These are phyloP conservation scores for Phaeosphaeriaceae sp. DNA, from an alignment of 2,329 filamentous ascomycete species.

Conservation along the genomic window DNA sequence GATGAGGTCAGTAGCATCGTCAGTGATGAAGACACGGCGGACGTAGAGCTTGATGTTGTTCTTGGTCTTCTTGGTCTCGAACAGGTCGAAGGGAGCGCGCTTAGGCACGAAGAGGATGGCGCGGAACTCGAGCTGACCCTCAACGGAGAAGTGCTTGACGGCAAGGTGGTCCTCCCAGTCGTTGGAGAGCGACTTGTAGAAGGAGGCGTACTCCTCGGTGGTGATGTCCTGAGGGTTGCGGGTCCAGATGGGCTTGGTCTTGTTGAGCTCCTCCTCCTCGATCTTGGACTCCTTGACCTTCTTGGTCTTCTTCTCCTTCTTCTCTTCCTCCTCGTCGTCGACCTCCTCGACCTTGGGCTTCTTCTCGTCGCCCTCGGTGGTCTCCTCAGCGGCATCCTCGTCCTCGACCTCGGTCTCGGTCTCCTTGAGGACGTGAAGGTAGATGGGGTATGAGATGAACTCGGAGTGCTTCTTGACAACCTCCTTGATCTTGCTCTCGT, in stretches of 20 bases:
- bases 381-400: slow-evolving; percentile 78
- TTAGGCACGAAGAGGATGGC: slow-evolving; percentile 99
- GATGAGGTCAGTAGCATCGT: slow-evolving; percentile 98
- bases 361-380: slow-evolving; percentile 81
- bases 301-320: slow-evolving; percentile 98
- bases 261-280: slow-evolving; percentile 99
- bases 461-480: slow-evolving; percentile 99
- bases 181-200: slow-evolving; percentile 99
- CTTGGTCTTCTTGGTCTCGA: slow-evolving; percentile 99
- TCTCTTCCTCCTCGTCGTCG: slow-evolving; percentile 80
- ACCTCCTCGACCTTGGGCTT: slow-evolving; percentile 96
- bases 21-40: slow-evolving; percentile 99
- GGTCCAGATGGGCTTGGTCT: slow-evolving; percentile 99
- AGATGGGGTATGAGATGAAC: slow-evolving; percentile 99
- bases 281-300: slow-evolving; percentile 99
- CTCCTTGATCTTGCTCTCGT: slow-evolving; percentile 99
- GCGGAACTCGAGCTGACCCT: slow-evolving; percentile 99
- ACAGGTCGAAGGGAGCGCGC: slow-evolving; percentile 98
- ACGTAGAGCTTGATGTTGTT: slow-evolving; percentile 99
- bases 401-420: slow-evolving; percentile 98
- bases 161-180: slow-evolving; percentile 99
- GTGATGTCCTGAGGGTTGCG: slow-evolving; percentile 95
- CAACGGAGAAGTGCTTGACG: slow-evolving; percentile 99
- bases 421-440: slow-evolving; percentile 99
- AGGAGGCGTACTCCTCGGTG: slow-evolving; percentile 95